Evolutionary conservation across 495 filamentous ascomycete genomes (phyloP).

Genomic region (Lasiosphaeris hirsuta): DNA sequence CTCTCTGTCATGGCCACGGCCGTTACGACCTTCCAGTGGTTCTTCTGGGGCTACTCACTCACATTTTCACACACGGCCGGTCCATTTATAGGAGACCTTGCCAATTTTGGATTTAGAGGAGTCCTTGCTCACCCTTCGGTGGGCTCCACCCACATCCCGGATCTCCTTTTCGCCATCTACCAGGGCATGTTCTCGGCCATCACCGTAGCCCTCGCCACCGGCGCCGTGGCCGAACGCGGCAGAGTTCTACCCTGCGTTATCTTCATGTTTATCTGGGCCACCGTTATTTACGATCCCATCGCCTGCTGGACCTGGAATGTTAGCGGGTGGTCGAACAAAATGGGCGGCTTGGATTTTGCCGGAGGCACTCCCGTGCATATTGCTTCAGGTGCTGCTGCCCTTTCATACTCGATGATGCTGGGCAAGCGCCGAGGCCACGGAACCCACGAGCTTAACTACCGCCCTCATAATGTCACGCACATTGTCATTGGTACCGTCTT

Average conservation of each 20-base stretch:
- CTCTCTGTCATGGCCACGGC: slow-evolving; percentile 89
- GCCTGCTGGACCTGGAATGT: slow-evolving; percentile 98
- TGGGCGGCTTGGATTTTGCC: slow-evolving; percentile 89
- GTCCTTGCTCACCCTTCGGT: slow-evolving; percentile 75
- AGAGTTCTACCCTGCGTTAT: slow-evolving; percentile 91
- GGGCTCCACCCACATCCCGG: slow-evolving; percentile 71
- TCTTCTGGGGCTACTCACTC: slow-evolving; percentile 96
- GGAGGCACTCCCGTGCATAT: slow-evolving; percentile 96
- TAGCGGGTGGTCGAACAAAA: slow-evolving; percentile 71
- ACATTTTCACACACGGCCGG: slow-evolving; percentile 86
- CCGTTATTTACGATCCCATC: slow-evolving; percentile 90
- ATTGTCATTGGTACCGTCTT: slow-evolving; percentile 96
- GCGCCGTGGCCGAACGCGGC: slow-evolving; percentile 86
- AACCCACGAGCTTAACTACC: slow-evolving; percentile 89
- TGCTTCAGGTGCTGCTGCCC: slow-evolving; percentile 76
- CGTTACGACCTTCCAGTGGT: slow-evolving; percentile 93
- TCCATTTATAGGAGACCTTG: slow-evolving; percentile 74
- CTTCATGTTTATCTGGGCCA: slow-evolving; percentile 96
- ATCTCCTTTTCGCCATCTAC: slow-evolving; percentile 88
- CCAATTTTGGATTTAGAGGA: slow-evolving; percentile 80
- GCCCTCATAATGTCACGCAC: slow-evolving; percentile 94
- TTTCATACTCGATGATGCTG: slow-evolving; percentile 85
- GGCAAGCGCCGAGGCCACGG: slow-evolving; percentile 83
- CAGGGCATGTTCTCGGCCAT: slow-evolving; percentile 96
- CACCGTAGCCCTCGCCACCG: slow-evolving; percentile 88